phyloP scores from a whole-genome alignment of 345 rosid species.

The Schrenkiella parvula region DNA sequence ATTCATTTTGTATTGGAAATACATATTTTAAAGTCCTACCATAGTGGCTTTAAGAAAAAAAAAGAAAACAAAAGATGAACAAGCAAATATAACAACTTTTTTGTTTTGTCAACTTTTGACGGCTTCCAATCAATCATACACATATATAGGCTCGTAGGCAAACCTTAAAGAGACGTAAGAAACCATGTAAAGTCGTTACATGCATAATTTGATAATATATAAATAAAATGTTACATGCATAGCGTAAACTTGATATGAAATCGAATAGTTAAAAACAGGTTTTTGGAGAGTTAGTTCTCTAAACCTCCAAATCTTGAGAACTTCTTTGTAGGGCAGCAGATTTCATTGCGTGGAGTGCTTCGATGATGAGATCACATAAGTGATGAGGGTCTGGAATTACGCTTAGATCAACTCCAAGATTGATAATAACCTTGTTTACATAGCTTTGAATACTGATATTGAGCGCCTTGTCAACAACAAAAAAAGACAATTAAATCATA shows the following conservation, averaged over 20 bases:
- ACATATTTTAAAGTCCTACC: too few relatives aligned
- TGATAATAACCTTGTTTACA: conserved; percentile 47
- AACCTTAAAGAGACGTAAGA: too few relatives aligned
- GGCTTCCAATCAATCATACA: too few relatives aligned
- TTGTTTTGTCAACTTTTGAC: too few relatives aligned
- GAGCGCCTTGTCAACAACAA: conserved; percentile 44
- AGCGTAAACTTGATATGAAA: neutral
- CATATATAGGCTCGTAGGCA: too few relatives aligned
- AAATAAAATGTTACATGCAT: too few relatives aligned
- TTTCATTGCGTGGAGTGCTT: conserved; percentile 46
- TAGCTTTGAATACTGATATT: conserved; percentile 48
- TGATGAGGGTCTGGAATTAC: conserved; percentile 60
- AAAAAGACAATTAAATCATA: neutral
- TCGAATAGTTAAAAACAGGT: neutral
- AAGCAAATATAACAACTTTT: too few relatives aligned
- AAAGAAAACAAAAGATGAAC: too few relatives aligned
- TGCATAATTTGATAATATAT: too few relatives aligned
- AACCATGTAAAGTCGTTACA: too few relatives aligned
- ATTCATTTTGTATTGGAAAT: too few relatives aligned
- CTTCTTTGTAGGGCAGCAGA: conserved; percentile 9
- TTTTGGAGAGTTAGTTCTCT: neutral
- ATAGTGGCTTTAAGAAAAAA: too few relatives aligned
- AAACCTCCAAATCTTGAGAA: neutral
- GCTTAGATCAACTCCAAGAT: conserved; percentile 51
- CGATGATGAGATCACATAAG: conserved; percentile 49